These are phyloP conservation scores for Neodidymelliopsis sp. DNA, from an alignment of 2,329 filamentous ascomycete species.

Conservation along the genomic window DNA sequence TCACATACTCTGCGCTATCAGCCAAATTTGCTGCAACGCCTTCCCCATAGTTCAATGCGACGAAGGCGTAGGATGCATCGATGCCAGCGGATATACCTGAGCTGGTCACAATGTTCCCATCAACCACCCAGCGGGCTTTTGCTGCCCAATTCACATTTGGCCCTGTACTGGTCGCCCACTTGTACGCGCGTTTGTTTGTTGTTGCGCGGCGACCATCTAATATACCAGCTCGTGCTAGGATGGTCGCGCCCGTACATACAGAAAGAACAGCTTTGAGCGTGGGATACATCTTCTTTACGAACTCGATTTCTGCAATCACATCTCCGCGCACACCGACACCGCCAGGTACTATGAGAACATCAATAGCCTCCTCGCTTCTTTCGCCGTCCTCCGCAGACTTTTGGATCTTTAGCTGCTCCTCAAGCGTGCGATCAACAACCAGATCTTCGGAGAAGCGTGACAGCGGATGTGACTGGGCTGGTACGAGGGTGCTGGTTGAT, in stretches of 20 bases:
- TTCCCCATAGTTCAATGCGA: conserved; percentile 61
- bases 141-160: conserved; percentile 66
- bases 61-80: conserved; percentile 65
- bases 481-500: conserved; percentile 24
- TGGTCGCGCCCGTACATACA: conserved; percentile 68
- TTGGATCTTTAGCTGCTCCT: conserved; percentile 26
- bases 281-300: conserved; percentile 57
- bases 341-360: conserved; percentile 72
- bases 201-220: conserved; percentile 67
- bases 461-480: conserved; percentile 19
- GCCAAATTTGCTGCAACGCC: conserved; percentile 58
- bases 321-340: conserved; percentile 58
- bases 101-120: conserved; percentile 70
- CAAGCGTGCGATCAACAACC: conserved; percentile 25
- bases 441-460: conserved; percentile 29
- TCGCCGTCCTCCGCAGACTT: conserved; percentile 8
- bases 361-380: conserved; percentile 34
- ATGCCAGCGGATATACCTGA: conserved; percentile 71
- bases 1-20: conserved; percentile 63
- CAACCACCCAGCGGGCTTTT: conserved; percentile 61
- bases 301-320: conserved; percentile 52
- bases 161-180: conserved; percentile 46
- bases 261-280: conserved; percentile 64
- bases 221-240: conserved; percentile 65
- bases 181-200: conserved; percentile 68